phyloP scores from a whole-genome alignment of 2,329 filamentous ascomycete species.

The Scedosporium apiospermum region DNA sequence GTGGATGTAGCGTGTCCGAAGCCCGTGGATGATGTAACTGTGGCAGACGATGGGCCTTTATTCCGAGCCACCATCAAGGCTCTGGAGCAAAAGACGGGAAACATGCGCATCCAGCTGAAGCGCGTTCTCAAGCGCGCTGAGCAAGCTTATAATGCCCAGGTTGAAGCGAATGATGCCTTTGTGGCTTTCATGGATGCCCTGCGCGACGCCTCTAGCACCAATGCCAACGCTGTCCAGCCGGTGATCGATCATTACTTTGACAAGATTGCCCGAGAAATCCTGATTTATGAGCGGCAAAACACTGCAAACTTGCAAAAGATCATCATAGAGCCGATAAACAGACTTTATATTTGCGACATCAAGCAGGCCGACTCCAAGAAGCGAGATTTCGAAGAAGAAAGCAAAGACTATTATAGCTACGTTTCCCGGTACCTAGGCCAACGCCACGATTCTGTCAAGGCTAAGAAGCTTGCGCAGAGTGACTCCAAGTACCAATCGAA shows the following conservation, averaged over 20 bases:
- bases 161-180: constrained; percentile 78
- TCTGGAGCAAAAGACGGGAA: constrained; percentile 90
- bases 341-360: constrained; percentile 90
- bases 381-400: constrained; percentile 97
- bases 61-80: constrained; percentile 97
- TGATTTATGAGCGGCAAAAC: constrained; percentile 79
- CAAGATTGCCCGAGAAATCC: constrained; percentile 85
- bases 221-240: constrained; percentile 93
- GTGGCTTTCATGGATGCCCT: constrained; percentile 75
- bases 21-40: constrained; percentile 74
- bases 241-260: constrained; percentile 97
- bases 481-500: constrained; percentile 95
- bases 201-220: constrained; percentile 78
- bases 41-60: constrained; percentile 84
- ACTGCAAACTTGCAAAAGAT: constrained; percentile 77
- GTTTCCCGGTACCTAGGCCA: constrained; percentile 94
- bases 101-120: constrained; percentile 90
- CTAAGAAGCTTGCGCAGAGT: constrained; percentile 91
- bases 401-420: constrained; percentile 96
- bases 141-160: constrained; percentile 69
- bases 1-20: constrained; percentile 82
- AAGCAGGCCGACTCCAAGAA: constrained; percentile 96
- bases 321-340: constrained; percentile 88
- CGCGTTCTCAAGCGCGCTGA: constrained; percentile 93
- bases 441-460: constrained; percentile 87